phyloP scores from a whole-genome alignment of 805 yeast species.

The Phaffomyces opuntiae region DNA sequence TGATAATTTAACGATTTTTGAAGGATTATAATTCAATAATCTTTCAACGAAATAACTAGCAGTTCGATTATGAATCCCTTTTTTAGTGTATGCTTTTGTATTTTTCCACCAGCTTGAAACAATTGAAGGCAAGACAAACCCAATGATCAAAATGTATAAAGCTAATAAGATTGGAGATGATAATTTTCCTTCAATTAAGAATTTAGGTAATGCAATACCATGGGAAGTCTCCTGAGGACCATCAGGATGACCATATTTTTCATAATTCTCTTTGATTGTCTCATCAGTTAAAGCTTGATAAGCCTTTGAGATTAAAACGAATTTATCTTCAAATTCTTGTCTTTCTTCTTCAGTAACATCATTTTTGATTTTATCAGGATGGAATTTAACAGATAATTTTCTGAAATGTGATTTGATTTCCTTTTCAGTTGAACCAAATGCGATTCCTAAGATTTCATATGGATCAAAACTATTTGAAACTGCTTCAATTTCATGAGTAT shows the following conservation, averaged over 20 bases:
- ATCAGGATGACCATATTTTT: conserved; percentile 94
- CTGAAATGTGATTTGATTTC: conserved; percentile 79
- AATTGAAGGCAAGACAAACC: conserved; percentile 67
- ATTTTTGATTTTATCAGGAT: conserved; percentile 83
- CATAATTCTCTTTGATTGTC: conserved; percentile 68
- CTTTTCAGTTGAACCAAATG: conserved; percentile 61
- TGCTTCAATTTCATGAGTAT: conserved; percentile 31
- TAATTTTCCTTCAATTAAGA: conserved; percentile 69
- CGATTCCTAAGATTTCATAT: conserved; percentile 73
- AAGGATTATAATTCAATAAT: conserved; percentile 68
- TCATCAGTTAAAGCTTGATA: conserved; percentile 94
- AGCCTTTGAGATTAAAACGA: conserved; percentile 81
- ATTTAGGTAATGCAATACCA: conserved; percentile 93
- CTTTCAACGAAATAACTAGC: conserved; percentile 70
- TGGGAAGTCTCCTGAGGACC: conserved; percentile 88
- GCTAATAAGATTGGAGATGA: conserved; percentile 61
- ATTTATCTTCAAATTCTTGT: conserved; percentile 60
- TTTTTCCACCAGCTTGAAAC: conserved; percentile 91
- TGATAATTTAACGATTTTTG: conserved; percentile 49
- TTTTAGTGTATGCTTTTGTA: conserved; percentile 71
- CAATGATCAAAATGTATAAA: conserved; percentile 64
- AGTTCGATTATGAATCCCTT: conserved; percentile 78
- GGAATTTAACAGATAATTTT: conserved; percentile 79
- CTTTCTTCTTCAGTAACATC: conserved; percentile 45
- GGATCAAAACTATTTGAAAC: conserved; percentile 70